These are phyloP conservation scores for Neurospora discreta DNA, from an alignment of 495 filamentous ascomycete species.

Conservation along the genomic window DNA sequence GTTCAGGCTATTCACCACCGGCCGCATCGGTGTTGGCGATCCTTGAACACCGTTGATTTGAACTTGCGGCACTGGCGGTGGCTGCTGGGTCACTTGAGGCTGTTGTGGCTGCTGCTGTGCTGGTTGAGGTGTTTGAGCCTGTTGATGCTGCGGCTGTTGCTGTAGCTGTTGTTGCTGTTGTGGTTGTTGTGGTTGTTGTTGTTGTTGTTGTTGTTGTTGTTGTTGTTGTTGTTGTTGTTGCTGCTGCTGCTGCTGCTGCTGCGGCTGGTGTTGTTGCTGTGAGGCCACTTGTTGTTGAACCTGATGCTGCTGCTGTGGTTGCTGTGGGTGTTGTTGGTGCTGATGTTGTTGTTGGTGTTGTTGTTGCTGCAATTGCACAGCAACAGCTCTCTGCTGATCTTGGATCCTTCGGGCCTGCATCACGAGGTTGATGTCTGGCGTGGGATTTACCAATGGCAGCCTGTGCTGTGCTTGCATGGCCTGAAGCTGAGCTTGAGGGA, in stretches of 20 bases:
- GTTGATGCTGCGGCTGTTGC: slow-evolving; percentile 24
- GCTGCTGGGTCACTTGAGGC: slow-evolving; percentile 26
- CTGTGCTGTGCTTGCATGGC: slow-evolving; percentile 47
- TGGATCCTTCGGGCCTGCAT: slow-evolving; percentile 49
- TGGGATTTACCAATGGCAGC: slow-evolving; percentile 53
- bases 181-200: slow-evolving; percentile 21
- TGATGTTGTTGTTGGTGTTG: slow-evolving; percentile 29
- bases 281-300: neutral
- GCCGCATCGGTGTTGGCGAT: slow-evolving; percentile 32
- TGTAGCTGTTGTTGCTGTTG: slow-evolving; percentile 24
- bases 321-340: slow-evolving; percentile 25
- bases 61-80: slow-evolving; percentile 22
- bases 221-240: slow-evolving; percentile 24
- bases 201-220: slow-evolving; percentile 13
- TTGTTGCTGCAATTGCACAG: slow-evolving; percentile 31
- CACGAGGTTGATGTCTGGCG: slow-evolving; percentile 45
- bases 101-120: slow-evolving; percentile 27
- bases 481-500: slow-evolving; percentile 63
- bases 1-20: slow-evolving; percentile 43
- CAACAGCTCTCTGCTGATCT: slow-evolving; percentile 48
- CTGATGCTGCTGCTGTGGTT: slow-evolving; percentile 24
- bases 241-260: slow-evolving; percentile 26
- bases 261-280: slow-evolving; percentile 9
- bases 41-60: slow-evolving; percentile 25
- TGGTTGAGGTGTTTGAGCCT: slow-evolving; percentile 21